A percentile compares a stretch with the other conserved stretches of the same genome.
phyloP scores from a whole-genome alignment of 1,284 basidiomycete genomes.

The Tylopilus orsonianus region DNA sequence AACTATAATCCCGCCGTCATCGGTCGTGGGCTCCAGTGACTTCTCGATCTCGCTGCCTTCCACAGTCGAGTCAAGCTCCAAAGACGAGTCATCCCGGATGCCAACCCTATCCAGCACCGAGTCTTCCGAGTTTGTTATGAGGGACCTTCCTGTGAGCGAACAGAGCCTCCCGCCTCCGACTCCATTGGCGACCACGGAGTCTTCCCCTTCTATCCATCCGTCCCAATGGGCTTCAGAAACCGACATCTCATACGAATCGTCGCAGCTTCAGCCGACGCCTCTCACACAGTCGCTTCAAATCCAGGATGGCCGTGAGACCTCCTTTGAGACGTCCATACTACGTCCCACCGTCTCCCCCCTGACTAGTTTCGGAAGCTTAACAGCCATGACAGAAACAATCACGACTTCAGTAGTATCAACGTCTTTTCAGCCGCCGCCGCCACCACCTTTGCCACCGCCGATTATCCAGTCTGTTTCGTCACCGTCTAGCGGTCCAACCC shows the following conservation, averaged over 20 bases:
- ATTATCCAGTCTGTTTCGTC: constrained; percentile 20
- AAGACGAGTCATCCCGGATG: constrained; percentile 21
- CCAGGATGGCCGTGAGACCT: constrained; percentile 57
- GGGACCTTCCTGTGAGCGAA: constrained; percentile 30
- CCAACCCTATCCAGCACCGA: constrained; percentile 28
- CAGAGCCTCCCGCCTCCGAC: constrained; percentile 24
- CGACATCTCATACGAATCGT: constrained; percentile 68
- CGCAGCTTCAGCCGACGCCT: constrained; percentile 63
- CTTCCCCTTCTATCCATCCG: constrained; percentile 40
- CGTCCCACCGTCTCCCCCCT: constrained; percentile 47
- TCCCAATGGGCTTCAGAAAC: constrained; percentile 59
- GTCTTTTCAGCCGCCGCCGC: constrained; percentile 4
- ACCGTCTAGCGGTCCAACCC: constrained; percentile 32
- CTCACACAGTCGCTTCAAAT: constrained; percentile 57
- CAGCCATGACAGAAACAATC: constrained; percentile 40
- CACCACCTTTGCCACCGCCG: constrained; percentile 1
- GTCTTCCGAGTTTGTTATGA: constrained; percentile 34
- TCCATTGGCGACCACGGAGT: constrained; percentile 26
- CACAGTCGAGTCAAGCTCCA: constrained; percentile 27
- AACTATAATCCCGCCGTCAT: constrained; percentile 9
- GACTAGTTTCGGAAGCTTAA: constrained; percentile 35
- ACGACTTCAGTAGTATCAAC: constrained; percentile 26
- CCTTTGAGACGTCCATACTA: constrained; percentile 60
- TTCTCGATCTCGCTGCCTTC: constrained; percentile 26
- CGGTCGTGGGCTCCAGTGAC: constrained; percentile 25